Conservation (phyloP, 257 asterid genomes). For the Dorcoceras hygrometricum region DNA sequence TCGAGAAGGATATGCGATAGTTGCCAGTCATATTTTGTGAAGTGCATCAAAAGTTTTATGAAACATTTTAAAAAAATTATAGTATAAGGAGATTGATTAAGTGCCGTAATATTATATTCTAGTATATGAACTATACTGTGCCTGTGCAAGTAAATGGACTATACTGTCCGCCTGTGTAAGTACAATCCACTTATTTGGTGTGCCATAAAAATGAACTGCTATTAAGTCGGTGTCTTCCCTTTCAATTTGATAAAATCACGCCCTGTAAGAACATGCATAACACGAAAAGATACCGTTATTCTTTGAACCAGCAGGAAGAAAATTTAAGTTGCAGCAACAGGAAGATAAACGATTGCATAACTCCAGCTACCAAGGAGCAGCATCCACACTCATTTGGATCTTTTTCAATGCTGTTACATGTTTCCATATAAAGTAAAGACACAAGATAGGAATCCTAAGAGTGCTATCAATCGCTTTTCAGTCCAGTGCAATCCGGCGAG, state of each 20-base stretch:
- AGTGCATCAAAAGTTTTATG: constrained; percentile 17
- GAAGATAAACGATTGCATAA: constrained; percentile 9
- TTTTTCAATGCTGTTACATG: neutral
- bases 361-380: neutral
- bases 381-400: neutral
- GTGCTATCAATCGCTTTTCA: neutral
- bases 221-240: neutral
- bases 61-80: neutral
- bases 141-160: no score
- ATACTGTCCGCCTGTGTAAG: neutral
- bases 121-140: no score
- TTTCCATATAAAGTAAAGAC: neutral
- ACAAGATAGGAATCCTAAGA: neutral
- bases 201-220: neutral
- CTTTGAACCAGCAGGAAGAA: neutral
- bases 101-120: neutral
- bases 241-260: neutral
- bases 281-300: neutral
- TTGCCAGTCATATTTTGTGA: constrained; percentile 16
- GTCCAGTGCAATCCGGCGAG: constrained; percentile 16
- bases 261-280: neutral
- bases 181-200: neutral
- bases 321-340: neutral
- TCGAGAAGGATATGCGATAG: neutral
- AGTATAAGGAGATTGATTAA: constrained; percentile 1